Conservation (phyloP, 768 basidiomycete genomes). For the Hysterangium stoloniferum region DNA sequence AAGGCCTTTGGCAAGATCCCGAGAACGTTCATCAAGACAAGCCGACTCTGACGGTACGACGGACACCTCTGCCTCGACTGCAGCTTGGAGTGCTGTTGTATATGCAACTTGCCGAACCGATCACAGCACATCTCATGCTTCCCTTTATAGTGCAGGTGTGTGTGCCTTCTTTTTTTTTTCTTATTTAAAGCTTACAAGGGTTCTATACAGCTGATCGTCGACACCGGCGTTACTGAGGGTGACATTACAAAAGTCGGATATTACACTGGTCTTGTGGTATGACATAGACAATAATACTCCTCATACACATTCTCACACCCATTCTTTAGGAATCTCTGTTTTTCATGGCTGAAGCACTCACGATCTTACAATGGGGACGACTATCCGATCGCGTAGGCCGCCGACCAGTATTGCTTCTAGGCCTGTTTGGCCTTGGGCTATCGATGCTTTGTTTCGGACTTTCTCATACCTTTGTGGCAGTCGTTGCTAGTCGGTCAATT, state of each 20-base stretch:
- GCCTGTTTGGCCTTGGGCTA: conserved; percentile 32
- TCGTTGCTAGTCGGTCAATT: conserved; percentile 57
- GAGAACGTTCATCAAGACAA: too few relatives aligned
- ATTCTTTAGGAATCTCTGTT: conserved; percentile 33
- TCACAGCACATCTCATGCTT: conserved; percentile 68
- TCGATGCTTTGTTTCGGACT: conserved; percentile 36
- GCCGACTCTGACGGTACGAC: too few relatives aligned
- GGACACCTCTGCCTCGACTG: conserved; percentile 58
- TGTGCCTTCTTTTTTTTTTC: conserved; percentile 14
- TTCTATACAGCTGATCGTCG: conserved; percentile 45
- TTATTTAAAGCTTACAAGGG: neutral
- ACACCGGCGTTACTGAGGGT: conserved; percentile 53
- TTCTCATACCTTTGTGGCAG: conserved; percentile 30
- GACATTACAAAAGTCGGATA: conserved; percentile 60
- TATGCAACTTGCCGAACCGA: conserved; percentile 69
- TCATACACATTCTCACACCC: neutral
- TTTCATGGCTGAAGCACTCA: conserved; percentile 35
- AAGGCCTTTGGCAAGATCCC: too few relatives aligned
- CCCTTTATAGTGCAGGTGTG: conserved; percentile 68
- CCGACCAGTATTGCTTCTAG: conserved; percentile 37
- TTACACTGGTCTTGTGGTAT: conserved; percentile 55
- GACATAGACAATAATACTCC: conserved; percentile 16
- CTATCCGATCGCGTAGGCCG: conserved; percentile 36
- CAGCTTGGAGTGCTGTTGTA: conserved; percentile 65
- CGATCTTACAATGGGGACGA: conserved; percentile 37